These are phyloP conservation scores for Xylaria venustula DNA, from an alignment of 495 filamentous ascomycete species.

Conservation along the genomic window DNA sequence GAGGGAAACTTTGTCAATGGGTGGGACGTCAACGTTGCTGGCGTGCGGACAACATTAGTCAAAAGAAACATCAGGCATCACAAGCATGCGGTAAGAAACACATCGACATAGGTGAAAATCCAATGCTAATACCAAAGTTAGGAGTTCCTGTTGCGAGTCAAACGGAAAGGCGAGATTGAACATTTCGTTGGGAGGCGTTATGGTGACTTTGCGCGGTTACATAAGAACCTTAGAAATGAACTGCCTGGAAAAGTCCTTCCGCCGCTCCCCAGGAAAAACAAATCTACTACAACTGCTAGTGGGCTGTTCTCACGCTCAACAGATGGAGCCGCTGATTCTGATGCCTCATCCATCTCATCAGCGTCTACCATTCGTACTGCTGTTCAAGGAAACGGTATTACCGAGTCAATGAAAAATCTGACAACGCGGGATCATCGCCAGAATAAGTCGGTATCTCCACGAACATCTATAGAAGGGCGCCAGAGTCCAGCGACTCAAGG, in stretches of 20 bases:
- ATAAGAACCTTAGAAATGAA: slow-evolving; percentile 77
- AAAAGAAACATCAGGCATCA: slow-evolving; percentile 89
- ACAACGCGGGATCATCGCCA: slow-evolving; percentile 38
- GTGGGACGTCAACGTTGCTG: slow-evolving; percentile 96
- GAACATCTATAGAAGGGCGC: slow-evolving; percentile 34
- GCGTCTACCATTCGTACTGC: slow-evolving; percentile 53
- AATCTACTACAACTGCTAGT: slow-evolving; percentile 62
- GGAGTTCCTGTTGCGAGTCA: slow-evolving; percentile 90
- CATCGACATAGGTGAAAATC: background rate
- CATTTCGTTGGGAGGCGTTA: slow-evolving; percentile 81
- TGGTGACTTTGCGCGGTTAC: slow-evolving; percentile 78
- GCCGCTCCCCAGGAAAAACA: slow-evolving; percentile 86
- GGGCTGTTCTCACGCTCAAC: slow-evolving; percentile 45
- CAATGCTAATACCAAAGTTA: slow-evolving; percentile 36
- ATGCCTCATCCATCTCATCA: slow-evolving; percentile 75
- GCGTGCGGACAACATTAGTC: slow-evolving; percentile 73
- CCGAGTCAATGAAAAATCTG: slow-evolving; percentile 40
- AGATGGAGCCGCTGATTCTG: slow-evolving; percentile 62
- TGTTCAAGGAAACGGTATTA: slow-evolving; percentile 22
- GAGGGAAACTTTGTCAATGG: slow-evolving; percentile 90
- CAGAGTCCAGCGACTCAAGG: slow-evolving; percentile 14
- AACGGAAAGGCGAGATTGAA: slow-evolving; percentile 66
- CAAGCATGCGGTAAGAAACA: slow-evolving; percentile 75
- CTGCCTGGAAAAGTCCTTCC: slow-evolving; percentile 89
- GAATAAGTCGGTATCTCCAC: slow-evolving; percentile 37